Evolutionary conservation across 805 yeast genomes (phyloP).

Genomic region (Candida tallmaniae): DNA sequence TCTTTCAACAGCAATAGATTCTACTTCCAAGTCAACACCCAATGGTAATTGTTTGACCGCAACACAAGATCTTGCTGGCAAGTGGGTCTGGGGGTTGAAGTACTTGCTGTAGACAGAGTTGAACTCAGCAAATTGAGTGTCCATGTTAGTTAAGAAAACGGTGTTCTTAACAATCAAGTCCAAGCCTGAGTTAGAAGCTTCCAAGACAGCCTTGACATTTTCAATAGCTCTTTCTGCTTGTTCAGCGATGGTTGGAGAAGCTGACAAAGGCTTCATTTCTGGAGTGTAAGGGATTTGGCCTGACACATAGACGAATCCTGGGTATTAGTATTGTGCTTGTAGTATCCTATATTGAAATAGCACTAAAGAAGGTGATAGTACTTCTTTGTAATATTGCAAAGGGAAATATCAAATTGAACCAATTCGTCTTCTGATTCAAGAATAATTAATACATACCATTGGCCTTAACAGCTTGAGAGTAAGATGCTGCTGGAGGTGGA

Average conservation of each 20-base stretch:
- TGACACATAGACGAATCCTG: constrained; percentile 81
- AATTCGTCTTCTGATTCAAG: background rate
- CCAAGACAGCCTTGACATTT: constrained; percentile 67
- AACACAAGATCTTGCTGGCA: constrained; percentile 97
- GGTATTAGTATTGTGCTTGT: constrained; percentile 13
- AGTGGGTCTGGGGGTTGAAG: constrained; percentile 68
- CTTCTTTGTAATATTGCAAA: no score
- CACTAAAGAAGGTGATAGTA: background rate
- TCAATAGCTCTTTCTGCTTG: constrained; percentile 72
- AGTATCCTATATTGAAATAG: background rate
- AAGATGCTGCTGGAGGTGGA: constrained; percentile 96
- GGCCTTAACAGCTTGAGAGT: constrained; percentile 92
- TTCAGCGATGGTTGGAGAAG: constrained; percentile 58
- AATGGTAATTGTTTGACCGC: constrained; percentile 91
- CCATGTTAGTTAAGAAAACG: constrained; percentile 88
- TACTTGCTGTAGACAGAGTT: constrained; percentile 80
- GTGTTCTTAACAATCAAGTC: constrained; percentile 84
- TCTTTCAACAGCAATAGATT: constrained; percentile 79
- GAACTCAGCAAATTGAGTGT: constrained; percentile 69
- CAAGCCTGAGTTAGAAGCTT: constrained; percentile 80
- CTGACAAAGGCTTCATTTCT: constrained; percentile 74
- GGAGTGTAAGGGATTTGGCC: constrained; percentile 94
- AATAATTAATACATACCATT: constrained; percentile 40
- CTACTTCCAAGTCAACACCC: constrained; percentile 84
- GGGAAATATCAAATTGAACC: background rate